Evolutionary conservation across 2,329 filamentous ascomycete genomes (phyloP).

Genomic region (Penicillium sp.): DNA sequence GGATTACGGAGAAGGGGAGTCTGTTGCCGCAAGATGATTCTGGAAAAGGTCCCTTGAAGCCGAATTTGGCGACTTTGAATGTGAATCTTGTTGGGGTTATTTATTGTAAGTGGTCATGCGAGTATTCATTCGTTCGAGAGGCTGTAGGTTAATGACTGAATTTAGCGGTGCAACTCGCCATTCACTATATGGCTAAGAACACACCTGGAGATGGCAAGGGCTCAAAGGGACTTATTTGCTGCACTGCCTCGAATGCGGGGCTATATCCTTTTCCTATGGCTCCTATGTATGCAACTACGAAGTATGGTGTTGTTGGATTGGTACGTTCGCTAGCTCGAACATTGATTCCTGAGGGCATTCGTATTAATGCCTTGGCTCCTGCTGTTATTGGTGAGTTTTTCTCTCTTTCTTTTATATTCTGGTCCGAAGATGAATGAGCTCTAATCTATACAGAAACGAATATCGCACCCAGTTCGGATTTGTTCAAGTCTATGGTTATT

Average conservation of each 20-base stretch:
- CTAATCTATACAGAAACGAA: slow-evolving; percentile 47
- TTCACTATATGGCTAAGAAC: slow-evolving; percentile 54
- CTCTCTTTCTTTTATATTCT: not conserved
- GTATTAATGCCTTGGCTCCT: slow-evolving; percentile 55
- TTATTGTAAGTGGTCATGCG: slow-evolving; percentile 43
- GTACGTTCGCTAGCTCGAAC: slow-evolving; percentile 50
- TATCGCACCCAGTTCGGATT: slow-evolving; percentile 45
- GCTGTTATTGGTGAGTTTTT: slow-evolving; percentile 48
- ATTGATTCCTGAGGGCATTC: slow-evolving; percentile 45
- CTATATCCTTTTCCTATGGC: slow-evolving; percentile 54
- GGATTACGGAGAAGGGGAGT: slow-evolving; percentile 47
- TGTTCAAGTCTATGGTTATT: slow-evolving; percentile 52
- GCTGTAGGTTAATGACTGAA: not conserved
- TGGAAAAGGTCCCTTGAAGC: slow-evolving; percentile 33
- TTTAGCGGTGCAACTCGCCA: slow-evolving; percentile 51
- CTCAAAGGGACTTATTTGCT: slow-evolving; percentile 51
- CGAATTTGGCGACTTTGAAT: slow-evolving; percentile 38
- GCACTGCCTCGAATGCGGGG: slow-evolving; percentile 56
- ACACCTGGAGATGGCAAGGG: slow-evolving; percentile 11
- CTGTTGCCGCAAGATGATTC: slow-evolving; percentile 35
- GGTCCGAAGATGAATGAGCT: not conserved
- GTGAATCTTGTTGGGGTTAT: slow-evolving; percentile 43
- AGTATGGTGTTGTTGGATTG: slow-evolving; percentile 52
- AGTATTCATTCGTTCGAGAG: not conserved
- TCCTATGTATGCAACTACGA: slow-evolving; percentile 53